These are phyloP conservation scores for Aspergillus campestris DNA, from an alignment of 495 filamentous ascomycete species.

Conservation along the genomic window DNA sequence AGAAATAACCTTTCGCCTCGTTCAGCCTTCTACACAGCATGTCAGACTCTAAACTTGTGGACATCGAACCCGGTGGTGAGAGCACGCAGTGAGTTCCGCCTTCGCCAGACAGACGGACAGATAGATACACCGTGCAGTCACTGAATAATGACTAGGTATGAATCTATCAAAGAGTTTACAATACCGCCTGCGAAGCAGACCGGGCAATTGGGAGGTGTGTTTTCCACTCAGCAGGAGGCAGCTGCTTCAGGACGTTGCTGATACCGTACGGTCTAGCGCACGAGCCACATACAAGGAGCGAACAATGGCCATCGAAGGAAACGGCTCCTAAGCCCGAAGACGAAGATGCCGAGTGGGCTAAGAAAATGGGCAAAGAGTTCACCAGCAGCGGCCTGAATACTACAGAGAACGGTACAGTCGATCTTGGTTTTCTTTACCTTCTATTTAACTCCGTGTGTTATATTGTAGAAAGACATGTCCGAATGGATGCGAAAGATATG, in stretches of 20 bases:
- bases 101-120: not conserved
- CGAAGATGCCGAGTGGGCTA: conserved; percentile 21
- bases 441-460: conserved; percentile 26
- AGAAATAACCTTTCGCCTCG: not conserved
- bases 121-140: not conserved
- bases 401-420: conserved; percentile 28
- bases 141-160: conserved; percentile 42
- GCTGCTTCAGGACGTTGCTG: not conserved
- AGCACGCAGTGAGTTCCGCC: conserved; percentile 43
- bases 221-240: not conserved
- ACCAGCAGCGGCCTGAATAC: conserved; percentile 11
- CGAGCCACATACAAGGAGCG: conserved; percentile 24
- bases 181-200: conserved; percentile 43
- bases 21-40: conserved; percentile 6
- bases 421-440: conserved; percentile 18
- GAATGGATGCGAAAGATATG: conserved; percentile 5
- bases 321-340: not conserved
- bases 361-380: conserved; percentile 20
- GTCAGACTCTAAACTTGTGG: conserved; percentile 41
- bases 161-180: conserved; percentile 44
- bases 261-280: conserved; percentile 8
- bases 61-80: conserved; percentile 56
- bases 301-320: not conserved
- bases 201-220: conserved; percentile 52
- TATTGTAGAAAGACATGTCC: conserved; percentile 14